Evolutionary conservation across 768 basidiomycete species (phyloP).

Genomic region (Daedaleopsis nitida): DNA sequence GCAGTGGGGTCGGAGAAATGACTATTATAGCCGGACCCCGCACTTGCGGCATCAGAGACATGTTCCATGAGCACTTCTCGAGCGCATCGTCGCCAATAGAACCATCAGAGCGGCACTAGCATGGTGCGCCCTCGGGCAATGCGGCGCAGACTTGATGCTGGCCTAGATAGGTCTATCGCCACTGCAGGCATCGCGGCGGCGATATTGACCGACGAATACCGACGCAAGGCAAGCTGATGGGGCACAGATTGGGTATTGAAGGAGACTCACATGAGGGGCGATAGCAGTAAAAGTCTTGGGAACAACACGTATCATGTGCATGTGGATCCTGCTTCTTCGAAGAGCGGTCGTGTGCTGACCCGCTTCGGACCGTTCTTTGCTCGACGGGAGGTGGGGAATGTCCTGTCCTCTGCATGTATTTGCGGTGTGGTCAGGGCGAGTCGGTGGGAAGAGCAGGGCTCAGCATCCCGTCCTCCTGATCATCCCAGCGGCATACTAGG

Average conservation of each 20-base stretch:
- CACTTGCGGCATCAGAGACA: background rate
- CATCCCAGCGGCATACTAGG: background rate
- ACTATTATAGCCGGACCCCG: background rate
- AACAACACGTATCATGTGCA: slow-evolving; percentile 9
- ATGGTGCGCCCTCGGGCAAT: background rate
- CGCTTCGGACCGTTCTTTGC: background rate
- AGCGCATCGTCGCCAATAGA: background rate
- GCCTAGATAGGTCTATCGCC: background rate
- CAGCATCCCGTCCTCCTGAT: background rate
- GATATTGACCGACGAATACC: too few species aligned
- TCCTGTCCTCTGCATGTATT: background rate
- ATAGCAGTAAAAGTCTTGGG: slow-evolving; percentile 3
- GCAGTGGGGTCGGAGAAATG: slow-evolving; percentile 13
- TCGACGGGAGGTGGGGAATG: background rate
- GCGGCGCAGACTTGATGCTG: background rate
- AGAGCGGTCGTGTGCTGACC: background rate
- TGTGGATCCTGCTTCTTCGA: slow-evolving; percentile 15
- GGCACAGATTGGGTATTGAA: background rate
- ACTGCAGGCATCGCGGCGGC: too few species aligned
- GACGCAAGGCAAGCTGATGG: background rate
- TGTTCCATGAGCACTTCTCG: slow-evolving; percentile 2
- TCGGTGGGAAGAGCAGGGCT: background rate
- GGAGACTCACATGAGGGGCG: background rate
- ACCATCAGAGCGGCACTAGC: too few species aligned
- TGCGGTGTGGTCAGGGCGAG: background rate